Evolutionary conservation across 2,329 filamentous ascomycete species (phyloP).

Genomic region (Fonsecaea pedrosoi): DNA sequence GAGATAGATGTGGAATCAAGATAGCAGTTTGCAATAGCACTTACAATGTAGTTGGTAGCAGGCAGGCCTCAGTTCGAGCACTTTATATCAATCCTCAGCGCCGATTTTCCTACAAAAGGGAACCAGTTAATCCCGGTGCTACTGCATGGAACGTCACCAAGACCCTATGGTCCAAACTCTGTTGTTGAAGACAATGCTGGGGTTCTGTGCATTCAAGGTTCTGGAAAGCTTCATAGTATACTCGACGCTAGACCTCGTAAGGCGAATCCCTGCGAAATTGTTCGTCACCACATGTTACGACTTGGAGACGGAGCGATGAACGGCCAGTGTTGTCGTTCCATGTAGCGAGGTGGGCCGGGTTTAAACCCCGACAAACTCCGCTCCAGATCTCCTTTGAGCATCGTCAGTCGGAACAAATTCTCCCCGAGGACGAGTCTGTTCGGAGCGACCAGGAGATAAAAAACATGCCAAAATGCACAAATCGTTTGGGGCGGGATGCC

Average conservation of each 20-base stretch:
- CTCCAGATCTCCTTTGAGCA: not conserved
- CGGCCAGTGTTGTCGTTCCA: not conserved
- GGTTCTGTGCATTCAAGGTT: not conserved
- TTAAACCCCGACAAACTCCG: not conserved
- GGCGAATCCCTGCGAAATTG: not conserved
- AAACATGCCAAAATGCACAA: not conserved
- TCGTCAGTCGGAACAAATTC: not conserved
- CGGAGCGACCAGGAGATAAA: not conserved
- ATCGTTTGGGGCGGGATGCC: not conserved
- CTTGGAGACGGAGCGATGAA: not conserved
- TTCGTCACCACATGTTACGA: not conserved
- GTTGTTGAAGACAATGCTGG: not conserved
- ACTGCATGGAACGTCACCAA: not conserved
- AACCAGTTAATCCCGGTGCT: conserved; percentile 5
- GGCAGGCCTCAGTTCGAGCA: not conserved
- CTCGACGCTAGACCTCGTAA: not conserved
- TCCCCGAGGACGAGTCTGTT: not conserved
- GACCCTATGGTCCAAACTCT: not conserved
- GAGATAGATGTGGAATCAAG: not conserved
- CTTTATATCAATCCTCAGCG: not conserved
- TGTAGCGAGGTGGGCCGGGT: not conserved
- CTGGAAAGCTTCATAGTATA: not conserved
- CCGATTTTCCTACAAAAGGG: not conserved
- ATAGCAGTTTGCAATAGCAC: not conserved
- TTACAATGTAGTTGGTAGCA: not conserved